Evolutionary conservation across 2,329 filamentous ascomycete species (phyloP).

Genomic region (Fusarium torulosum): DNA sequence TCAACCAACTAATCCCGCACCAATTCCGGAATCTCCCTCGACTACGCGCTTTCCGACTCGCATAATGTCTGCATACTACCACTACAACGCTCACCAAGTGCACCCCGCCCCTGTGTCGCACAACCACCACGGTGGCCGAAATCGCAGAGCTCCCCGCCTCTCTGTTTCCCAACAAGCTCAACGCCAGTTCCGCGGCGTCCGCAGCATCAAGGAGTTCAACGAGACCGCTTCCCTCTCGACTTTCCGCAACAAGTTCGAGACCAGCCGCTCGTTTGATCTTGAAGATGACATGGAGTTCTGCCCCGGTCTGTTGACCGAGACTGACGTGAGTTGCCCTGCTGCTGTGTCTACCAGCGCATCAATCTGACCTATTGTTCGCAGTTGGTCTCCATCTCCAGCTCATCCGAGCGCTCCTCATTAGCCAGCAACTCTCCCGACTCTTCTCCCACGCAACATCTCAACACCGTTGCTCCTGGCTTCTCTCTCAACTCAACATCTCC

Average conservation of each 20-base stretch:
- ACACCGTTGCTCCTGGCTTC: conserved; percentile 81
- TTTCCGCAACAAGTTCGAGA: conserved; percentile 91
- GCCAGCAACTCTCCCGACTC: conserved; percentile 94
- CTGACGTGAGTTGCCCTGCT: conserved; percentile 76
- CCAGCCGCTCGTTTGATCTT: conserved; percentile 91
- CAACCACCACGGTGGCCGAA: conserved; percentile 86
- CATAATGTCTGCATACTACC: conserved; percentile 75
- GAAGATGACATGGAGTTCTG: conserved; percentile 98
- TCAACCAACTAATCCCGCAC: conserved; percentile 49
- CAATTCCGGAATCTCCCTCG: conserved; percentile 34
- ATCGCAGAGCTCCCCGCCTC: conserved; percentile 84
- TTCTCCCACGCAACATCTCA: conserved; percentile 89
- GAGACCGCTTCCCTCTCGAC: conserved; percentile 81
- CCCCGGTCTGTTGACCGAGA: conserved; percentile 90
- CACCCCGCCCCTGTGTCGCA: conserved; percentile 73
- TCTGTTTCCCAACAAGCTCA: conserved; percentile 85
- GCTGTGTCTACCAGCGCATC: conserved; percentile 26
- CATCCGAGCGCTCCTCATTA: conserved; percentile 93
- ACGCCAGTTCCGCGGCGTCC: conserved; percentile 86
- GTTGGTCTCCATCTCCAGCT: conserved; percentile 91
- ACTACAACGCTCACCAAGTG: conserved; percentile 70
- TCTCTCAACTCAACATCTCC: conserved; percentile 77
- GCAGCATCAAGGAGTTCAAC: conserved; percentile 86
- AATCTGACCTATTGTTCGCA: conserved; percentile 61
- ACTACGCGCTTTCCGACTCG: conserved; percentile 29